Conservation (phyloP, 352 stramenopile species). For the Aphanomyces cochlioides region DNA sequence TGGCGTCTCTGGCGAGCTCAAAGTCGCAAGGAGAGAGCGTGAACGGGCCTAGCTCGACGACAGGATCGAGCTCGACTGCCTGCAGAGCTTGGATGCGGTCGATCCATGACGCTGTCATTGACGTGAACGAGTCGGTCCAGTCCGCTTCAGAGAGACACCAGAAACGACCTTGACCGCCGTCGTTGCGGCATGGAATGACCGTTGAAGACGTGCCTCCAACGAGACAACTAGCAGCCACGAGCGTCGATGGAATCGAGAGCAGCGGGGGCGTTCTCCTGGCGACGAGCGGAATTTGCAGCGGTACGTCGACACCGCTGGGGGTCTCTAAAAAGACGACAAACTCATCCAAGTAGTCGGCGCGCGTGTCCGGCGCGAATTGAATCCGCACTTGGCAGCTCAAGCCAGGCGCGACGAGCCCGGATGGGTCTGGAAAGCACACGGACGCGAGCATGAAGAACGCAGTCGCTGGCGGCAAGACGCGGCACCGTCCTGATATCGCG, state of each 20-base stretch:
- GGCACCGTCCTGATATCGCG: slow-evolving; percentile 48
- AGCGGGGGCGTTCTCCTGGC: slow-evolving; percentile 54
- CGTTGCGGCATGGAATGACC: slow-evolving; percentile 51
- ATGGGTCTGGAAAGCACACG: slow-evolving; percentile 51
- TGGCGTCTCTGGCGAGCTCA: slow-evolving; percentile 45
- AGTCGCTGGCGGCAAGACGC: slow-evolving; percentile 57
- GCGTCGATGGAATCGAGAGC: slow-evolving; percentile 57
- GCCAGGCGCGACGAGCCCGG: slow-evolving; percentile 58
- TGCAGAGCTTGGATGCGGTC: slow-evolving; percentile 19
- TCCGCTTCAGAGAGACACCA: slow-evolving; percentile 62
- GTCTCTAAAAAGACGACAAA: slow-evolving; percentile 58
- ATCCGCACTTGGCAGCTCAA: slow-evolving; percentile 61
- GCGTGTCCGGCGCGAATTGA: slow-evolving; percentile 66
- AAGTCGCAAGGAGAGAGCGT: slow-evolving; percentile 51
- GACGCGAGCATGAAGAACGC: slow-evolving; percentile 61
- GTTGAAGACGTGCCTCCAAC: slow-evolving; percentile 54
- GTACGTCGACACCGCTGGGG: slow-evolving; percentile 25
- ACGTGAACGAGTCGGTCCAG: slow-evolving; percentile 44
- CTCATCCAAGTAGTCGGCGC: slow-evolving; percentile 66
- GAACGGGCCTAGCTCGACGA: slow-evolving; percentile 47
- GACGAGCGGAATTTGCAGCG: slow-evolving; percentile 39
- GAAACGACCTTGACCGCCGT: slow-evolving; percentile 57
- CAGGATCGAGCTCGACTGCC: neutral
- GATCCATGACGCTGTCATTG: slow-evolving; percentile 16
- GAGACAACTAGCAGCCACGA: slow-evolving; percentile 56